Conservation (phyloP, 108 stramenopile genomes). For the Cyclotella choctawhatcheeana region DNA sequence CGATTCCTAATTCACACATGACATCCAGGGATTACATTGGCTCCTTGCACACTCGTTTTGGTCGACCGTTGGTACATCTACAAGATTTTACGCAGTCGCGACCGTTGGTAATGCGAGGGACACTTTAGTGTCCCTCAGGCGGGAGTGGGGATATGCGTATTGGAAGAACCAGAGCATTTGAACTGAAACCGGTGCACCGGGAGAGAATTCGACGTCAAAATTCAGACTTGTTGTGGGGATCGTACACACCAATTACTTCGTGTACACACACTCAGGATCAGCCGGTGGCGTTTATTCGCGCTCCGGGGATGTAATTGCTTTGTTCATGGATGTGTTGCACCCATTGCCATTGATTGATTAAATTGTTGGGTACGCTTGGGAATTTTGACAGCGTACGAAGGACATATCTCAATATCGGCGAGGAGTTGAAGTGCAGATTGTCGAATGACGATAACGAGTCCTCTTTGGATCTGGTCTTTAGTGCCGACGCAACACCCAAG, state of each 20-base stretch:
- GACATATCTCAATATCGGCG: slow-evolving; percentile 68
- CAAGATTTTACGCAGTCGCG: no score
- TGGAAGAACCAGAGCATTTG: slow-evolving; percentile 94
- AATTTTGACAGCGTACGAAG: slow-evolving; percentile 83
- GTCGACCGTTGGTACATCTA: no score
- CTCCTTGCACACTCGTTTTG: no score
- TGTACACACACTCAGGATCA: slow-evolving; percentile 85
- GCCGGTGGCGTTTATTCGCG: slow-evolving; percentile 80
- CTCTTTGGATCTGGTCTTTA: slow-evolving; percentile 62
- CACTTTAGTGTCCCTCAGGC: no score
- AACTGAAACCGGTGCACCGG: slow-evolving; percentile 85
- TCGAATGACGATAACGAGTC: slow-evolving; percentile 4
- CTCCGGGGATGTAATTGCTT: slow-evolving; percentile 74
- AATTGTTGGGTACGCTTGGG: slow-evolving; percentile 79
- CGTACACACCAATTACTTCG: slow-evolving; percentile 92
- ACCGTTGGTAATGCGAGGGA: no score
- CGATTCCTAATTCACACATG: no score
- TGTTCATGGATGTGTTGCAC: slow-evolving; percentile 87
- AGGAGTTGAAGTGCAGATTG: slow-evolving; percentile 38
- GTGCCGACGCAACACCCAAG: slow-evolving; percentile 52
- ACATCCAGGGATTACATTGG: no score
- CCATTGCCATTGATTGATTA: slow-evolving; percentile 88
- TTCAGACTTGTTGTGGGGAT: slow-evolving; percentile 94
- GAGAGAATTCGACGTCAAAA: slow-evolving; percentile 82
- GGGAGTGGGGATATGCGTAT: no score